A percentile compares a stretch with the other conserved stretches of the same genome.
These are phyloP conservation scores for Fagus sylvatica DNA, from an alignment of 306 rosid species.

Conservation along the genomic window DNA sequence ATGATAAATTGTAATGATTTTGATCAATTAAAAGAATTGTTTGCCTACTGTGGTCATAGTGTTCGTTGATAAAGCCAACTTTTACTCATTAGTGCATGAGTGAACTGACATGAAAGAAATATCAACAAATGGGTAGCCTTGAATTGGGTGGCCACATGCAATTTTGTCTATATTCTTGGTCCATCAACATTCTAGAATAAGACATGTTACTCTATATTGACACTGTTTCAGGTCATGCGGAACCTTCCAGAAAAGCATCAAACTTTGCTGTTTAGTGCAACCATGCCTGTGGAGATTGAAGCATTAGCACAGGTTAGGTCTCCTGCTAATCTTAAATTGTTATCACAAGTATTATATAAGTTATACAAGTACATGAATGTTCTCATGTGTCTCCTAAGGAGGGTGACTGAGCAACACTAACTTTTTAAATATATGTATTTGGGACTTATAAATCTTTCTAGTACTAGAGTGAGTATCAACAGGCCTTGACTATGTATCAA, in stretches of 20 bases:
- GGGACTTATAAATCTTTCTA: background rate
- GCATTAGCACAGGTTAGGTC: constrained; percentile 65
- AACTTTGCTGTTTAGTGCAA: constrained; percentile 83
- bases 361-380: background rate
- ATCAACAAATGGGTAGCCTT: background rate
- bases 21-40: background rate
- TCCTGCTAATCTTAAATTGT: constrained; percentile 7
- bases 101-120: constrained; percentile 4
- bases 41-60: background rate
- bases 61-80: background rate
- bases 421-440: background rate
- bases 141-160: background rate
- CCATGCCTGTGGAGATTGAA: constrained; percentile 92
- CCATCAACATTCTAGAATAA: constrained; percentile 17
- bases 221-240: constrained; percentile 62
- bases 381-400: background rate
- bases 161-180: background rate
- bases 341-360: background rate
- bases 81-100: background rate
- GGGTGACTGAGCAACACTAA: background rate
- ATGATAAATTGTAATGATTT: background rate
- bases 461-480: constrained; percentile 2
- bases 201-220: constrained; percentile 18
- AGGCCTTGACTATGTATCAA: constrained; percentile 8
- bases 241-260: constrained; percentile 82